Evolutionary conservation across 495 filamentous ascomycete genomes (phyloP), one percentile per base, ranked within the genome.

Genomic region (Chaetomium tenue): DNA sequence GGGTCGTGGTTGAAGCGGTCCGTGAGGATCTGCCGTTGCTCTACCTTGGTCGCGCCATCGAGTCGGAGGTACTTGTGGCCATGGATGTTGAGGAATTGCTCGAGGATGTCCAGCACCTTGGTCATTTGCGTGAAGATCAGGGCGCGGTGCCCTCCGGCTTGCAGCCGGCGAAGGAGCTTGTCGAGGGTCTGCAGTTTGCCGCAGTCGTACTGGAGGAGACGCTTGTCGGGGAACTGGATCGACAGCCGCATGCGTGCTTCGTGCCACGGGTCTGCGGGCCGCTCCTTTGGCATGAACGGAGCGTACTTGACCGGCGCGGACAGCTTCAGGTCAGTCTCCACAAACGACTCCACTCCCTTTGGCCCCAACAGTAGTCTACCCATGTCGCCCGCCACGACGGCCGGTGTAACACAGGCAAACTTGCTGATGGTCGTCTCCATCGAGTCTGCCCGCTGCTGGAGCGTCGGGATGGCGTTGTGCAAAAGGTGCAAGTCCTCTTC

Each of bases 41-140:
- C 95, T 33, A 97, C 86, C 69, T 95, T 96, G 16, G 95, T 98
- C 20, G 90, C 86, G 44, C 95, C 95, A 69, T 99, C 95, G 12
- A 99, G 87, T 30, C 95, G 91, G 5, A 75, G 71, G 48, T 99
- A 99, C 33, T 93, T 94, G 75, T 98, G 91, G 1, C 92, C 92
- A 70, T 98, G 94, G 63, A 99, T 97, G 74, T 97, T 98, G 71
- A 99, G 86, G 72, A 98, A 99, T 63, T 93, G 92, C 70, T 99
- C 95, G 20, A 99, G 84, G 63, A 99, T 94, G 76, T 99, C 93
- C 6, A 99, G 87, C 67, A 98, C 94, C 73, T 93, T 96, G 28
- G 95, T 98, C 95, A 99, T 99, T 70, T 99, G 95, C 2, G 95
- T 98, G 78, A 99, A 99, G 74, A 99, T 98, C 37, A 99, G 79